phyloP scores from a whole-genome alignment of 805 yeast genomes.

The Isabelozyma rhagii region DNA sequence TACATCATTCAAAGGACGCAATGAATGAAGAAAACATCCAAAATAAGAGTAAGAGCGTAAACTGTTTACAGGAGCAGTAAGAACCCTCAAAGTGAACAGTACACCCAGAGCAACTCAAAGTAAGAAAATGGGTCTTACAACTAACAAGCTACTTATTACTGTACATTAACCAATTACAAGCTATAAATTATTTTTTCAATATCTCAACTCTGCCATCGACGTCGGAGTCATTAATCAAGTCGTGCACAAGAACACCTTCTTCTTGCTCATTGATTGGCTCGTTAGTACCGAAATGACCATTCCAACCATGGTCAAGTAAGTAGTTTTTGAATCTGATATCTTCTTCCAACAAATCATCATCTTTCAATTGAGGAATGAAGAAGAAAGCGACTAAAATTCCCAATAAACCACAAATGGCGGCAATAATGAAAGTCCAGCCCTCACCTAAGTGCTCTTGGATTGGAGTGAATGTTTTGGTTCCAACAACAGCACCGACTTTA shows the following conservation, averaged over 20 bases:
- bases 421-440: conserved; percentile 75
- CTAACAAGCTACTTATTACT: too few relatives aligned
- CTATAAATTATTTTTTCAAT: not conserved
- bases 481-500: conserved; percentile 82
- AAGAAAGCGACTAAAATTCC: conserved; percentile 61
- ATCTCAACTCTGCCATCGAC: conserved; percentile 1
- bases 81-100: too few relatives aligned
- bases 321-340: conserved; percentile 62
- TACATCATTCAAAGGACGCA: too few relatives aligned
- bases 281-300: conserved; percentile 40
- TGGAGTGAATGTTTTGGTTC: conserved; percentile 69
- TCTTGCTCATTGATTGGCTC: conserved; percentile 13
- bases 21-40: too few relatives aligned
- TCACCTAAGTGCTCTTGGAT: conserved; percentile 63
- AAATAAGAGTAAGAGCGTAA: too few relatives aligned
- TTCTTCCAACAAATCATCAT: conserved; percentile 65
- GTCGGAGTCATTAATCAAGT: conserved; percentile 9
- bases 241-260: not conserved
- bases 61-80: too few relatives aligned
- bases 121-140: too few relatives aligned
- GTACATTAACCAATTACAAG: too few relatives aligned
- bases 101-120: too few relatives aligned
- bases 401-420: conserved; percentile 65
- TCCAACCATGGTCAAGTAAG: conserved; percentile 59
- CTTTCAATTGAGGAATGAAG: conserved; percentile 66